Conservation (phyloP, 345 rosid genomes). For the Aquilaria sinensis region DNA sequence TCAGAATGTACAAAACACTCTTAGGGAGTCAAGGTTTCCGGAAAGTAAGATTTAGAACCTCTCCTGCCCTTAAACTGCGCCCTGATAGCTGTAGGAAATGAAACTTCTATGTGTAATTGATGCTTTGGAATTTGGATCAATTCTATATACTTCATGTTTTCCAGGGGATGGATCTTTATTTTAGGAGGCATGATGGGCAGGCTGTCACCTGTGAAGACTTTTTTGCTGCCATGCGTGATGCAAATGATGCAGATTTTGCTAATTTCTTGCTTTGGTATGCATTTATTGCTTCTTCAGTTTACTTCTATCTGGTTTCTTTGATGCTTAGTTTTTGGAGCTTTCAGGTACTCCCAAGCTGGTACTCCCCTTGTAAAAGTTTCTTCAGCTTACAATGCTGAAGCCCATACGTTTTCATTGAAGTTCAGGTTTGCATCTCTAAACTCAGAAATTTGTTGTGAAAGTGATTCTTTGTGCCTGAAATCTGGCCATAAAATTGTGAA, state of each 20-base stretch:
- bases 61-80: background rate
- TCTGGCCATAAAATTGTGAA: slow-evolving; percentile 4
- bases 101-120: slow-evolving; percentile 1
- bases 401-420: slow-evolving; percentile 73
- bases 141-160: slow-evolving; percentile 18
- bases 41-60: slow-evolving; percentile 43
- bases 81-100: background rate
- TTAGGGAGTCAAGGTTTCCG: slow-evolving; percentile 87
- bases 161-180: slow-evolving; percentile 98
- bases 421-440: slow-evolving; percentile 56
- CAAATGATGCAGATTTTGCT: slow-evolving; percentile 87
- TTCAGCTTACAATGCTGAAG: slow-evolving; percentile 68
- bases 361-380: slow-evolving; percentile 84
- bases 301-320: slow-evolving; percentile 10
- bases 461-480: slow-evolving; percentile 1
- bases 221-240: slow-evolving; percentile 95
- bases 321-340: slow-evolving; percentile 13
- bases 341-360: slow-evolving; percentile 99
- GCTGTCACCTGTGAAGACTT: slow-evolving; percentile 99
- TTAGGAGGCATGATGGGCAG: slow-evolving; percentile 90
- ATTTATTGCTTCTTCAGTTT: slow-evolving; percentile 7
- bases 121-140: background rate
- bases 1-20: slow-evolving; percentile 99
- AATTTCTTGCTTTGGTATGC: slow-evolving; percentile 86
- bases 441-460: background rate